Percentiles rank a stretch among this genome's conserved stretches.
phyloP scores from a whole-genome alignment of 371 early-diverging fungal species.

The Astathelohania contejeani region DNA sequence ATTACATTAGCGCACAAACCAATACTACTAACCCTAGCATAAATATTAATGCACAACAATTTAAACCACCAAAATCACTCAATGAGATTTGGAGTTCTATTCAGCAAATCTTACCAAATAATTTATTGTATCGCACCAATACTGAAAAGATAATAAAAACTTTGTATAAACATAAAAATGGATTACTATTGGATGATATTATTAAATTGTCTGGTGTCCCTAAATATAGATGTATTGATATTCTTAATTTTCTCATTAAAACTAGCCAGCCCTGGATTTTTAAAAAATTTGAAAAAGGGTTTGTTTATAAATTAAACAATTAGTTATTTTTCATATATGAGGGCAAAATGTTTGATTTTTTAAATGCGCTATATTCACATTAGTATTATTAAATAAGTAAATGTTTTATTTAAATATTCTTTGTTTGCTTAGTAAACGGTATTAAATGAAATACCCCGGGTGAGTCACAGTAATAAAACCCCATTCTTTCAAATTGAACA shows the following conservation, averaged over 20 bases:
- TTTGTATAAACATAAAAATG: constrained; percentile 15
- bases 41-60: not conserved
- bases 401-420: constrained; percentile 13
- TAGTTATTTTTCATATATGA: not conserved
- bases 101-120: not conserved
- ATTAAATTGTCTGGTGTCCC: constrained; percentile 17
- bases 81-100: constrained; percentile 5
- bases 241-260: constrained; percentile 18
- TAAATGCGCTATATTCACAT: no score
- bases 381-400: no score
- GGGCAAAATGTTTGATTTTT: not conserved
- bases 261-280: constrained; percentile 12
- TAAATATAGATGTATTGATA: constrained; percentile 31
- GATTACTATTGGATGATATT: constrained; percentile 11
- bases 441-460: constrained; percentile 42
- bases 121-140: constrained; percentile 3
- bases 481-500: constrained; percentile 92
- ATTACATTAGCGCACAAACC: no score
- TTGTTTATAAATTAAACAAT: constrained; percentile 13
- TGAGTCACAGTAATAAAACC: constrained; percentile 58
- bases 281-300: constrained; percentile 22
- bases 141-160: constrained; percentile 14
- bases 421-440: constrained; percentile 52
- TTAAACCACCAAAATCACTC: not conserved
- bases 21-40: no score